Evolutionary conservation across 2,329 filamentous ascomycete genomes (phyloP), one percentile per base, ranked within the genome.

Genomic region (Whalleya microplaca): DNA sequence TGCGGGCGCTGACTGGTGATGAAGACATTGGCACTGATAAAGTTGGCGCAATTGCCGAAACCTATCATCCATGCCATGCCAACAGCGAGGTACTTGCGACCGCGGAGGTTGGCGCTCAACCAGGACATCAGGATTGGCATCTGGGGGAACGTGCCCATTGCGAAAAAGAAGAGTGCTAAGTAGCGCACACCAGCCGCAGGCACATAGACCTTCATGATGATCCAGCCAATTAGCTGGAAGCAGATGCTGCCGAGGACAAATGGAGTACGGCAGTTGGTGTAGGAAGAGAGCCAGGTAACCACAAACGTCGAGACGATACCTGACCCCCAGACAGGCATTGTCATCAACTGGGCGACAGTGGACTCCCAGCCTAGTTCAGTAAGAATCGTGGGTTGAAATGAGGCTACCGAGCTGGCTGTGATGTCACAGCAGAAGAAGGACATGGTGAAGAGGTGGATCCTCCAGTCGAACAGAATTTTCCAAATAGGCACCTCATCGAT

Each of bases 41-140:
- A 74, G 46, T 75, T 76, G 46, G 73, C 76, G 53, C 74, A 76
- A 61, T 78, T 78, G n/a, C 75, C 76, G 19, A 78, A 73, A 2
- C 74, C 74, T 2, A 74, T 66, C 64, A 75, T 72, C 62, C 77
- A 69, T 1, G 71, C 76, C 63, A 73, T 75, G 2, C 73, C 75
- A 6, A 78, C 69, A 5, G 73, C 74, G 20, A 76, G 72, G 52
- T 74, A 72, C 41, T 72, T 71, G 51, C 70, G 70, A n/a, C 74
- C 75, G 9, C 72, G 67, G 2, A 78, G 63, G 50, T 79, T 79
- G 42, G 73, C 73, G 27, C 72, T 75, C 16, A 55, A 75, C 67
- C 57, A 84, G 1, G 60, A 64, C 60, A 68, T 66, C 14, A 66
- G 54, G 14, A 69, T 63, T 14, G 68, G 49, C 66, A 71, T 66